These are phyloP conservation scores for Jaltomata sinuosa DNA, from an alignment of 257 asterid genomes.

Conservation along the genomic window DNA sequence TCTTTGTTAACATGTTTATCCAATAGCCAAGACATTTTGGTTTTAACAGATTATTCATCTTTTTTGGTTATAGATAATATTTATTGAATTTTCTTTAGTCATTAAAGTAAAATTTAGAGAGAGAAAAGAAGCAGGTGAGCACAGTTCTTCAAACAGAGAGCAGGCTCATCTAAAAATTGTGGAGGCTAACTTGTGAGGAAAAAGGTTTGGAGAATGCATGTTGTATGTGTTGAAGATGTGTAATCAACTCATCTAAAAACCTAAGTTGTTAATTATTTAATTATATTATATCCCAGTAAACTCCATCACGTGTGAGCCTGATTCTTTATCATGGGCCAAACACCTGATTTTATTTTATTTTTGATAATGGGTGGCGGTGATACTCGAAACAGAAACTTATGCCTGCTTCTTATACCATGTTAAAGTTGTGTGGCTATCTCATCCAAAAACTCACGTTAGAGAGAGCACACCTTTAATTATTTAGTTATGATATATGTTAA, in stretches of 20 bases:
- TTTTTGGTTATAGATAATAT: too few species aligned
- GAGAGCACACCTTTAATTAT: too few species aligned
- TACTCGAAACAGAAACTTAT: background rate
- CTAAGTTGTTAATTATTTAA: background rate
- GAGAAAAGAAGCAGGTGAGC: background rate
- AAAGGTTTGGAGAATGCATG: background rate
- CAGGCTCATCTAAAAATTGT: background rate
- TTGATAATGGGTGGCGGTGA: background rate
- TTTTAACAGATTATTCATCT: background rate
- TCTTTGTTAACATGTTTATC: background rate
- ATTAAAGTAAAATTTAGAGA: background rate
- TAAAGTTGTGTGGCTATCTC: too few species aligned
- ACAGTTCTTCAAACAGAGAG: background rate
- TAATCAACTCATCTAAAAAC: background rate
- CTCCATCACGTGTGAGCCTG: background rate
- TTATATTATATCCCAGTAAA: background rate
- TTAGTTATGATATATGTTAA: too few species aligned
- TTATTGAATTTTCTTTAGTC: background rate
- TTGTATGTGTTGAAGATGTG: background rate
- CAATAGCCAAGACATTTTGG: background rate
- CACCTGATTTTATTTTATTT: background rate
- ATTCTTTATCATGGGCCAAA: background rate
- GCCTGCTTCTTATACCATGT: too few species aligned
- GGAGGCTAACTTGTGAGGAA: background rate
- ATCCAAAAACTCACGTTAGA: too few species aligned